Evolutionary conservation across 2,329 filamentous ascomycete species (phyloP), one percentile per base, ranked within the genome.

Genomic region (Microdochium bolleyi): DNA sequence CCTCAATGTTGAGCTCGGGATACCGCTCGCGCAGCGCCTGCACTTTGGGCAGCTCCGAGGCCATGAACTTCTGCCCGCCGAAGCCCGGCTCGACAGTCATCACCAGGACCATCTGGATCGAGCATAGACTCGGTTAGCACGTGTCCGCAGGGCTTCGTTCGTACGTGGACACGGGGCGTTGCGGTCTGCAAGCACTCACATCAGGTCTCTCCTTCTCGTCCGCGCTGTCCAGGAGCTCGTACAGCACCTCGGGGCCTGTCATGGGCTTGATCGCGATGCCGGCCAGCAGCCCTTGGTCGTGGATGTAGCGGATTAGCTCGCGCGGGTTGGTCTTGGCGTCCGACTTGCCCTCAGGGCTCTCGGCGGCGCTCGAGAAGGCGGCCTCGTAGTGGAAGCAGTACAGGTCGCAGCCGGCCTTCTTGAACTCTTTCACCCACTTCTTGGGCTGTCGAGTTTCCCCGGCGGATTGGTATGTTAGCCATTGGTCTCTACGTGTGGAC

Each of bases 381-480:
- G 94, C 94, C 74, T 99, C 94, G 73, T 97, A 97, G 78, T 99
- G 94, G 78, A 99, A 99, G 78, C 94, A 97, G 78, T 99, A 99
- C n/a, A 99, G 80, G 70, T 99, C 91, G 72, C 92, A 96, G 52
- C 94, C 94, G 55, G 91, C 94, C 51, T 88, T 85, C 70, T 94
- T 84, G 77, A 99, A 97, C 57, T 95, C 89, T 66, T 88, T 89
- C 63, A 96, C 92, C 94, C 94, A 99, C 79, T 91, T 92, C 78
- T 97, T 95, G 60, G 94, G 94, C 92, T 94, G 13, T 44, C 37
- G 11, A 7, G 3, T 16, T 11, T 14, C 11, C 34, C 11, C 19
- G 9, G 10, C n/a, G 44, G 16, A 8, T 48, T 25, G 3, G 19
- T 52, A 14, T 52, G 46, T 53, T 30, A 30, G 27, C 11, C 11